phyloP scores from a whole-genome alignment of 441 rosid genomes.

The Flueggea neowawraea region DNA sequence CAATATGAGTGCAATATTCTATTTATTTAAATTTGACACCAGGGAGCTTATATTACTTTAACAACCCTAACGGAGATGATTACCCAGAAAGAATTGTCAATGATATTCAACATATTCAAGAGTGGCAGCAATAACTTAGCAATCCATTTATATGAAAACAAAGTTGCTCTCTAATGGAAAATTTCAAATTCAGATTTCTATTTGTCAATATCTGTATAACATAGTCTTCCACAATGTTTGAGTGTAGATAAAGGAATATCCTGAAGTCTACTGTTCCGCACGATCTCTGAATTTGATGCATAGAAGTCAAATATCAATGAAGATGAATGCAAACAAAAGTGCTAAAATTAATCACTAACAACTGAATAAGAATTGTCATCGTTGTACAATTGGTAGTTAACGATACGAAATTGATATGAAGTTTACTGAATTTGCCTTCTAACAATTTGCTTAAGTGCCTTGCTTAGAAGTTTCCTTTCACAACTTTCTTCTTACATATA shows the following conservation, averaged over 20 bases:
- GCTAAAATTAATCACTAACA: not conserved
- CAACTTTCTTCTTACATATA: not conserved
- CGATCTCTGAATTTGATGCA: not conserved
- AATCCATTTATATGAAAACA: not conserved
- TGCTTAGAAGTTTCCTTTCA: not conserved
- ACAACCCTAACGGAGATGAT: constrained; percentile 10
- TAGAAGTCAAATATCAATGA: not conserved
- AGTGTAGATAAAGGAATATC: not conserved
- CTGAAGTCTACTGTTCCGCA: not conserved
- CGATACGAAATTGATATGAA: not conserved
- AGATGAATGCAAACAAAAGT: not conserved
- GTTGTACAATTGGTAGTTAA: not conserved
- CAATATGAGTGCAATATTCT: constrained; percentile 24
- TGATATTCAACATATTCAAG: not conserved
- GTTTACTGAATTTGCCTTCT: not conserved
- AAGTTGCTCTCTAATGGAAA: not conserved
- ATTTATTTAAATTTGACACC: constrained; percentile 19
- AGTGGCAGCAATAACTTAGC: too few species aligned
- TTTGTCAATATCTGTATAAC: not conserved
- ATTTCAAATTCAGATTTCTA: not conserved
- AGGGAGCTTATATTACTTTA: constrained; percentile 11
- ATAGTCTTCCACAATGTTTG: not conserved
- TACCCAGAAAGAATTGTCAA: not conserved
- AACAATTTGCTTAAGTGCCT: not conserved
- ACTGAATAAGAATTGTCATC: not conserved